phyloP scores from a whole-genome alignment of 441 rosid species.

The Bocquillonia castaneifolia region DNA sequence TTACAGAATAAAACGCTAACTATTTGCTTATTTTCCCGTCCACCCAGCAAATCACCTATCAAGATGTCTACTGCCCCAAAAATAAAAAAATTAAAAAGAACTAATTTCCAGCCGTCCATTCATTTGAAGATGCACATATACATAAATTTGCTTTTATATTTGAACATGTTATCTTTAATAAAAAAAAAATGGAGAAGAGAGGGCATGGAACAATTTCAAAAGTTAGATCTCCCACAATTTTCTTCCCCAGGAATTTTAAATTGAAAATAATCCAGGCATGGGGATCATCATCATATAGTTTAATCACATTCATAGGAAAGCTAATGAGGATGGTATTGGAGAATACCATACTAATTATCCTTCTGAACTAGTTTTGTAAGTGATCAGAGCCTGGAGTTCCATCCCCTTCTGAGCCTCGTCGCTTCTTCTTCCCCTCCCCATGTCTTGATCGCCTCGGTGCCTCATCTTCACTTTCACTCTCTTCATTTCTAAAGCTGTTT shows the following conservation, averaged over 20 bases:
- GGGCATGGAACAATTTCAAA: background rate
- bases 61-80: background rate
- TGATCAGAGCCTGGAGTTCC: conserved; percentile 34
- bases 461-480: conserved; percentile 85
- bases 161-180: background rate
- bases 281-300: background rate
- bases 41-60: background rate
- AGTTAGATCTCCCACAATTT: background rate
- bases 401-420: conserved; percentile 50
- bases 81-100: background rate
- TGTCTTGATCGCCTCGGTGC: conserved; percentile 97
- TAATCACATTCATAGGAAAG: background rate
- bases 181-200: background rate
- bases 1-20: background rate
- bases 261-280: background rate
- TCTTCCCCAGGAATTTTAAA: background rate
- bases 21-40: background rate
- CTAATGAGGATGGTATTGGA: background rate
- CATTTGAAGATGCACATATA: background rate
- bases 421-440: conserved; percentile 86
- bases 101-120: background rate
- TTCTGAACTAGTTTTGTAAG: too few relatives aligned
- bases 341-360: too few relatives aligned
- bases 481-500: conserved; percentile 55
- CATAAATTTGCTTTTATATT: background rate